Conservation (phyloP, 2,329 filamentous ascomycete species). For the Phoma sp. region DNA sequence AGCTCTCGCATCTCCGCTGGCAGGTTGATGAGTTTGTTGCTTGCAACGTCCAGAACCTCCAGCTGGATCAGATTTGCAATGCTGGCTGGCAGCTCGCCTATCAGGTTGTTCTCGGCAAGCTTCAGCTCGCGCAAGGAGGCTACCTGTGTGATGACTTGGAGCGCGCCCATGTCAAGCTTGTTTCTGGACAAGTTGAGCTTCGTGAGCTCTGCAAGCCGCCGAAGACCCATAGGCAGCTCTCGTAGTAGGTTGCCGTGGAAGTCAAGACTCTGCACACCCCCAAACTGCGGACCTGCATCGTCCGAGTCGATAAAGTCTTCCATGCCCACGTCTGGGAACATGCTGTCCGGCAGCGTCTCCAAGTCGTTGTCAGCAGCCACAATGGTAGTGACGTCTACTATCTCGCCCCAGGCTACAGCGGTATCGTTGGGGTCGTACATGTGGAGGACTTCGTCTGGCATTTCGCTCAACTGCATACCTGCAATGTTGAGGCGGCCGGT, state of each 20-base stretch:
- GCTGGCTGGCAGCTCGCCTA: slow-evolving; percentile 61
- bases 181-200: slow-evolving; percentile 88
- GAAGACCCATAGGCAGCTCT: slow-evolving; percentile 75
- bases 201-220: slow-evolving; percentile 75
- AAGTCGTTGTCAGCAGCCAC: slow-evolving; percentile 91
- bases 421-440: slow-evolving; percentile 80
- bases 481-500: slow-evolving; percentile 89
- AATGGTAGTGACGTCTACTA: slow-evolving; percentile 83
- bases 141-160: slow-evolving; percentile 78
- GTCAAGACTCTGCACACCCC: slow-evolving; percentile 79
- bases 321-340: slow-evolving; percentile 75
- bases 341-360: slow-evolving; percentile 70
- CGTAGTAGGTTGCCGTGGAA: slow-evolving; percentile 83
- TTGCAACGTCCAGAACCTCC: slow-evolving; percentile 80
- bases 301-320: slow-evolving; percentile 67
- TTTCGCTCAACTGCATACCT: slow-evolving; percentile 77
- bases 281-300: slow-evolving; percentile 76
- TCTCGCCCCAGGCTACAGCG: slow-evolving; percentile 82
- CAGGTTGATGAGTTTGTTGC: slow-evolving; percentile 77
- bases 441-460: slow-evolving; percentile 81
- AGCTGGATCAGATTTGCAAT: slow-evolving; percentile 71
- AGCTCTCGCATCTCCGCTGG: slow-evolving; percentile 73
- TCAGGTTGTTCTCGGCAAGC: slow-evolving; percentile 60
- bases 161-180: slow-evolving; percentile 71
- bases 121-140: slow-evolving; percentile 77